Evolutionary conservation across 176 grass and related monocot genomes (phyloP).

Genomic region (Luzula sylvatica): DNA sequence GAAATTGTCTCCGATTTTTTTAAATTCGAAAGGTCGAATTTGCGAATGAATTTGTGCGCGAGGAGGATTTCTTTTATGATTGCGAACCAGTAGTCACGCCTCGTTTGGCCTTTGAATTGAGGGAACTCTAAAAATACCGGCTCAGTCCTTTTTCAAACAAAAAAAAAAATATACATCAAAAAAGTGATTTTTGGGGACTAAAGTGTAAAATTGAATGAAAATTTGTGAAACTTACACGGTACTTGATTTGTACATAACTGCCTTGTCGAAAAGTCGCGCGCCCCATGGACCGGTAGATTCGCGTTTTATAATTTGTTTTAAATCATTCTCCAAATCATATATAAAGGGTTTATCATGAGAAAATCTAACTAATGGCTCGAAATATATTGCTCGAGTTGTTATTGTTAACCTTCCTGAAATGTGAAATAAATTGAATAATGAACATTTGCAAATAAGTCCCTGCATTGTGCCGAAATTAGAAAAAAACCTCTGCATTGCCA

Average conservation of each 20-base stretch:
- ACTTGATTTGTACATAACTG: slow-evolving; percentile 87
- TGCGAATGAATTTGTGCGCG: slow-evolving; percentile 72
- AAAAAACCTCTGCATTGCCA: background rate
- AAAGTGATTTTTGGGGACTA: too few species aligned
- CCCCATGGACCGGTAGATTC: slow-evolving; percentile 88
- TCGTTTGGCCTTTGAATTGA: slow-evolving; percentile 70
- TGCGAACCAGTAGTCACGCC: slow-evolving; percentile 88
- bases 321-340: slow-evolving; percentile 68
- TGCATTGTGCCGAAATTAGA: background rate
- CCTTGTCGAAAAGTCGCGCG: slow-evolving; percentile 87
- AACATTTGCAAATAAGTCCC: too few species aligned
- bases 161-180: background rate
- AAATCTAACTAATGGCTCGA: slow-evolving; percentile 71
- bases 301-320: slow-evolving; percentile 67
- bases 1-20: slow-evolving; percentile 66
- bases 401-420: slow-evolving; percentile 78
- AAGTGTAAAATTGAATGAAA: background rate
- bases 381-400: slow-evolving; percentile 83
- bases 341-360: slow-evolving; percentile 43
- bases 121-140: slow-evolving; percentile 84
- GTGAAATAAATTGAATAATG: too few species aligned
- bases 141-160: slow-evolving; percentile 29
- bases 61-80: slow-evolving; percentile 80
- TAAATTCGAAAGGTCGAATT: slow-evolving; percentile 45
- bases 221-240: slow-evolving; percentile 36